Evolutionary conservation across 164 flowering plant species (phyloP).

Genomic region (Chloranthus sessilifolius): DNA sequence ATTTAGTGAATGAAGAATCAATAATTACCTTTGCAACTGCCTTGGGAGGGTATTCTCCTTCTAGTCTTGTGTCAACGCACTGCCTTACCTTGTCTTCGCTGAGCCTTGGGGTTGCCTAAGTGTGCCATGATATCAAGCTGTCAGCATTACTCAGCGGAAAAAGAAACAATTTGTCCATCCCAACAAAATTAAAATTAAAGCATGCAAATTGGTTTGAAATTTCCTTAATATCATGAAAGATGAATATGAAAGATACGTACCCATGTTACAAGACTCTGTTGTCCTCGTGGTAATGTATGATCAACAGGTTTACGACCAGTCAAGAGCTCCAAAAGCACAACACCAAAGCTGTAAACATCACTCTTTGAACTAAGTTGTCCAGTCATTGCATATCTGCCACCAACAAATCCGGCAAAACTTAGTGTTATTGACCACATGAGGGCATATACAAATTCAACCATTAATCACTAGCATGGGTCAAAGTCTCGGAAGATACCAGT

Average conservation of each 20-base stretch:
- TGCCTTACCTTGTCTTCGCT: conserved; percentile 85
- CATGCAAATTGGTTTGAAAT: too few relatives aligned
- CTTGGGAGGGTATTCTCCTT: conserved; percentile 74
- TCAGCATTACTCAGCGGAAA: conserved; percentile 5
- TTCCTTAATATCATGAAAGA: too few relatives aligned
- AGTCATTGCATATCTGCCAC: conserved; percentile 78
- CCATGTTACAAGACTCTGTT: conserved; percentile 93
- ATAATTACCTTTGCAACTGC: conserved; percentile 76
- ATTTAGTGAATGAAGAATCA: too few relatives aligned
- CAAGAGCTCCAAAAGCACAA: conserved; percentile 74
- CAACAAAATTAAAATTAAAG: conserved; percentile 1
- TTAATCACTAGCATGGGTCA: too few relatives aligned
- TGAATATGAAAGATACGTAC: conserved; percentile 23
- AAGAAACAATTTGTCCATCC: background rate
- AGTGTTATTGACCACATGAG: too few relatives aligned
- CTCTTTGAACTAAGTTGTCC: conserved; percentile 81
- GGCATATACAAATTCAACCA: too few relatives aligned
- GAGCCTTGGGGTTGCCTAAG: conserved; percentile 79
- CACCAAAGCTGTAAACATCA: conserved; percentile 92
- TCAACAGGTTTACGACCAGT: conserved; percentile 93
- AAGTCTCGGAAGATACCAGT: too few relatives aligned
- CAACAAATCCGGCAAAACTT: too few relatives aligned
- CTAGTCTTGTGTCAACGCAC: conserved; percentile 74
- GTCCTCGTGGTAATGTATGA: conserved; percentile 79
- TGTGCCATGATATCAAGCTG: background rate